Conservation (phyloP, 495 filamentous ascomycete genomes). For the Polyplosphaeria fusca region DNA sequence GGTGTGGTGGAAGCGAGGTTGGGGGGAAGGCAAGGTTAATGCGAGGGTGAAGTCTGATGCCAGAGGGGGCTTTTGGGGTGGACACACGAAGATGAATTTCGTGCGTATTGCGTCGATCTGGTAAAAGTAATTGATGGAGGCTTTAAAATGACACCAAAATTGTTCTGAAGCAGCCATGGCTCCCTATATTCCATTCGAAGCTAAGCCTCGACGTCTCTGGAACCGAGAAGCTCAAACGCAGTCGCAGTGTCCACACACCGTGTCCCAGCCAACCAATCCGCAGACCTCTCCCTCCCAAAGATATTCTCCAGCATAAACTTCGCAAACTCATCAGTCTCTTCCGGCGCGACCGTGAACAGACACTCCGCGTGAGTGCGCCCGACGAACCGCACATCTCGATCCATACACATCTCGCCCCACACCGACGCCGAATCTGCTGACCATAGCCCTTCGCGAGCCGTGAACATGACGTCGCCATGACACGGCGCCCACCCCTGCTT, state of each 20-base stretch:
- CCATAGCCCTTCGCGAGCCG: conserved; percentile 4
- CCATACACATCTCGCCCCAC: not conserved
- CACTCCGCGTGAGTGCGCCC: not conserved
- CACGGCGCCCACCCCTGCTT: conserved; percentile 6
- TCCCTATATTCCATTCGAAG: too few relatives aligned
- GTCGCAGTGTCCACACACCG: not conserved
- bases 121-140: too few relatives aligned
- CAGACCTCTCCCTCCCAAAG: conserved; percentile 3
- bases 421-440: not conserved
- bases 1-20: too few relatives aligned
- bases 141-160: too few relatives aligned
- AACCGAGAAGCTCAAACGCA: not conserved
- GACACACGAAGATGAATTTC: too few relatives aligned
- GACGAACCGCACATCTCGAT: conserved; percentile 2
- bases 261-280: not conserved
- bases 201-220: not conserved
- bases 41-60: too few relatives aligned
- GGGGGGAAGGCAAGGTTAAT: too few relatives aligned
- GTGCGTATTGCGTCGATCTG: too few relatives aligned
- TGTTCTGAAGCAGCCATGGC: too few relatives aligned
- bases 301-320: conserved; percentile 9
- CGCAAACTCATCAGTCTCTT: conserved; percentile 6
- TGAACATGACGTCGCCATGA: conserved; percentile 5
- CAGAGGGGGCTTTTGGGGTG: too few relatives aligned
- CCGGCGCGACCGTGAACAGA: conserved; percentile 1